Evolutionary conservation across 2,329 filamentous ascomycete species (phyloP).

Genomic region (Colletotrichum sp.): DNA sequence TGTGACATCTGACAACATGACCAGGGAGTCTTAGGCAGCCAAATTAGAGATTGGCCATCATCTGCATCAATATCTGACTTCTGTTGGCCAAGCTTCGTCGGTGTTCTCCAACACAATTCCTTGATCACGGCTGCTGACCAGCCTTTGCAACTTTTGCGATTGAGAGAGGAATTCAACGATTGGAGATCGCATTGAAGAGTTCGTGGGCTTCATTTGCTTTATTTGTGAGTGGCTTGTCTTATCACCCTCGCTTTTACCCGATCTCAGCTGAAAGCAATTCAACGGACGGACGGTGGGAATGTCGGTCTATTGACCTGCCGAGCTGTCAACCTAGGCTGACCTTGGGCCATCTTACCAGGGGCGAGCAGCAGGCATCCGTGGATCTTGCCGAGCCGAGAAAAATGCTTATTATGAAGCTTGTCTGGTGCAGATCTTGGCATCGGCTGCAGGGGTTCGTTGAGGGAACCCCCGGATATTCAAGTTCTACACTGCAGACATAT

Average conservation of each 20-base stretch:
- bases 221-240: fast-evolving
- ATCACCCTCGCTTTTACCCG: not conserved
- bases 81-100: fast-evolving
- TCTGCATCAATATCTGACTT: fast-evolving
- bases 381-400: not conserved
- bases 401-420: not conserved
- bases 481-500: too few relatives aligned
- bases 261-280: fast-evolving
- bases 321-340: not conserved
- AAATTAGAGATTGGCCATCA: not conserved
- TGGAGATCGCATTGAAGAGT: fast-evolving
- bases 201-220: fast-evolving
- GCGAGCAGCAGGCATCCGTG: not conserved
- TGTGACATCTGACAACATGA: not conserved
- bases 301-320: not conserved
- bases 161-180: fast-evolving
- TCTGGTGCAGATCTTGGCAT: not conserved
- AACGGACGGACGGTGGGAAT: not conserved
- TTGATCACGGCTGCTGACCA: fast-evolving
- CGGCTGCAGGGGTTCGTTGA: not conserved
- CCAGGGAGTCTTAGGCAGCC: not conserved
- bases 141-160: not conserved
- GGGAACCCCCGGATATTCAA: not conserved
- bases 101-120: fast-evolving
- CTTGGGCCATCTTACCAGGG: not conserved